phyloP scores from a whole-genome alignment of 2,329 filamentous ascomycete genomes.

The Monosporascus sp. region DNA sequence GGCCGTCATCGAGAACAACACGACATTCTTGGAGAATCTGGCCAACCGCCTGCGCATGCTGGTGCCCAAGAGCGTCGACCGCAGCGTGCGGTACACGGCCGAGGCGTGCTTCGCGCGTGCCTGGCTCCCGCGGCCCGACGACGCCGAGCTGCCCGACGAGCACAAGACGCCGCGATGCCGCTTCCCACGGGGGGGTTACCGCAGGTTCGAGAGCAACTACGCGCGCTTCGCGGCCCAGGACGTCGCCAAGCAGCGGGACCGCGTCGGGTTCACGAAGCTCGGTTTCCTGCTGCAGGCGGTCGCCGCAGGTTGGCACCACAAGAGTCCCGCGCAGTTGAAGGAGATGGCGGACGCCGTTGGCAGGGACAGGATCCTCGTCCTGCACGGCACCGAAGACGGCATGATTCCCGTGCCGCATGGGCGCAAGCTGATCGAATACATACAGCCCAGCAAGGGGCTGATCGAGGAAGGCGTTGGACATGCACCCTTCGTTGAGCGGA shows the following conservation, averaged over 20 bases:
- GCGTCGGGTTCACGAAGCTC: slow-evolving; percentile 50
- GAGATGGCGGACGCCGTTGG: slow-evolving; percentile 64
- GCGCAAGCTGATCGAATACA: slow-evolving; percentile 57
- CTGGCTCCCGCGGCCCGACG: slow-evolving; percentile 61
- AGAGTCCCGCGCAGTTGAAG: slow-evolving; percentile 60
- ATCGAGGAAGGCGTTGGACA: slow-evolving; percentile 72
- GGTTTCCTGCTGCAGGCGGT: slow-evolving; percentile 74
- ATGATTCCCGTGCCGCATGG: slow-evolving; percentile 74
- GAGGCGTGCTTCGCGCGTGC: slow-evolving; percentile 57
- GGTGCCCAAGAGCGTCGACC: slow-evolving; percentile 66
- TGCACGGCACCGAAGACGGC: slow-evolving; percentile 71
- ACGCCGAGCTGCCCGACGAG: slow-evolving; percentile 41
- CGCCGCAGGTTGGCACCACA: slow-evolving; percentile 75
- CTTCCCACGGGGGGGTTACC: slow-evolving; percentile 32
- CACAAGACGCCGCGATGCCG: slow-evolving; percentile 31
- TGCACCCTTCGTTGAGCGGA: slow-evolving; percentile 66
- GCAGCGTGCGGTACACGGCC: slow-evolving; percentile 59
- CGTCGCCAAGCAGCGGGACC: slow-evolving; percentile 61
- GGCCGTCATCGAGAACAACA: slow-evolving; percentile 54
- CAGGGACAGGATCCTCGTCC: slow-evolving; percentile 65
- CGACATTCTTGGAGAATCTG: slow-evolving; percentile 60
- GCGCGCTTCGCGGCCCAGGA: slow-evolving; percentile 80
- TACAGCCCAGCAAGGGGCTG: slow-evolving; percentile 55
- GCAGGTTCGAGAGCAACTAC: slow-evolving; percentile 66
- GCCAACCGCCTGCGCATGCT: slow-evolving; percentile 49